Base-by-base conservation (phyloP, 768 basidiomycete genomes). In the Pilatotrama ljubarskyi region DNA sequence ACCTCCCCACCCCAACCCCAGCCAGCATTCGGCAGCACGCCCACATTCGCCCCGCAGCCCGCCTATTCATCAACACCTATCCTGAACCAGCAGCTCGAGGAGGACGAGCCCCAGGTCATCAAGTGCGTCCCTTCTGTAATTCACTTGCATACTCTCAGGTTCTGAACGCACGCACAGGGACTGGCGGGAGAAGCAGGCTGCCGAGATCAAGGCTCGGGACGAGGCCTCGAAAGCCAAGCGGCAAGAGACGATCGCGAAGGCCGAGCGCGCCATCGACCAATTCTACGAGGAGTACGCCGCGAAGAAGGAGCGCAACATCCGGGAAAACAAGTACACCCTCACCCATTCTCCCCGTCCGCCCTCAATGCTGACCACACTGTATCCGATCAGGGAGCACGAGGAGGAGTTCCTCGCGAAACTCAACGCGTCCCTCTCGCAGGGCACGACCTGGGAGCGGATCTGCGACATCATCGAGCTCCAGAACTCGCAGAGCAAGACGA, bases 401-500 rank as follows among this genome's bases (percentile, higher is more conserved):
- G 84, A 85, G 18, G 84, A 87, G 58, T 98, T 89, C 77, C 69
- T 95, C 40, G 80, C 84, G 15, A 75, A 77, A n/a, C 78, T 94
- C 55, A 84, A 84, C 20, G 87, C 87, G 48, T 84, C 86, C 10
- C 84, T 98, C 51, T 88, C 93, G 0, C 80, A 83, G 54, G 97
- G 96, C 24, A 97, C 96, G 20, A 96, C 95, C 8, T 99, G 96
- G 96, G 86, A 94, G 66, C 89, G 97, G 37, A 96, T 99, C 69
- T 90, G 88, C 70, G 86, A 86, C 25, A 75, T 87, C 51, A 75
- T 97, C 62, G 93, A 95, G 66, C 81, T 99, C 37, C 86, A 96
- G 73, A 98, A 98, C 73, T 97, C 95, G 55, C 94, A 98, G 75
- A 95, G 92, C 80, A 99, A 98, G 80, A 98, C 95, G 4, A 80